Evolutionary conservation across 78 protist genomes (phyloP).

Genomic region (Paulinella micropora): DNA sequence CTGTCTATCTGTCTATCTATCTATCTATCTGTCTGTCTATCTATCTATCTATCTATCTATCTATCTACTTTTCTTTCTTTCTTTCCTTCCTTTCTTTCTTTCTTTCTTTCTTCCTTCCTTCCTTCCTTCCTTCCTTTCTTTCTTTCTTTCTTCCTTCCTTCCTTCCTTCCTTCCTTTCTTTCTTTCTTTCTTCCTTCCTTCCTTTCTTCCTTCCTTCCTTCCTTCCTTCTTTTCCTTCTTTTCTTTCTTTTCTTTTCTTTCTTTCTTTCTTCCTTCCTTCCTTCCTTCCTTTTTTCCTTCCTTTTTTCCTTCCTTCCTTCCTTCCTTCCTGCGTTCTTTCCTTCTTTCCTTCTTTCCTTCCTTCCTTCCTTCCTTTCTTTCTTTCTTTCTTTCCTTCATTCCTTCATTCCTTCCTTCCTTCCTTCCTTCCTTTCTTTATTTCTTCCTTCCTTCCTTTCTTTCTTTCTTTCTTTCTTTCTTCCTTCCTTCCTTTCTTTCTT

Average conservation of each 20-base stretch:
- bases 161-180: background rate
- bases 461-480: background rate
- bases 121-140: too few relatives aligned
- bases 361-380: background rate
- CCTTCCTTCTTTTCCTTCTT: background rate
- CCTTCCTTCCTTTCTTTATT: background rate
- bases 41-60: too few relatives aligned
- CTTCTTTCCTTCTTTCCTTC: background rate
- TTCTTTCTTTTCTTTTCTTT: background rate
- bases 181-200: background rate
- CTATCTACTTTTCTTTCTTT: too few relatives aligned
- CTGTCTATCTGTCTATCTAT: too few relatives aligned
- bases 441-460: too few relatives aligned
- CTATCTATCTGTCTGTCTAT: too few relatives aligned
- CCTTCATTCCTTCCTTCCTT: background rate
- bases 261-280: background rate
- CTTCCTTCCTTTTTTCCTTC: background rate
- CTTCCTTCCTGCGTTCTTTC: too few relatives aligned
- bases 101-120: too few relatives aligned
- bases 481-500: background rate
- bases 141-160: background rate
- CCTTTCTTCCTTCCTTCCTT: background rate
- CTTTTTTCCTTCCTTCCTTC: background rate
- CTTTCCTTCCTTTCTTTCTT: too few relatives aligned
- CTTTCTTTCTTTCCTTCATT: background rate